Conservation (phyloP, 352 stramenopile genomes). For the Pythium volutum region DNA sequence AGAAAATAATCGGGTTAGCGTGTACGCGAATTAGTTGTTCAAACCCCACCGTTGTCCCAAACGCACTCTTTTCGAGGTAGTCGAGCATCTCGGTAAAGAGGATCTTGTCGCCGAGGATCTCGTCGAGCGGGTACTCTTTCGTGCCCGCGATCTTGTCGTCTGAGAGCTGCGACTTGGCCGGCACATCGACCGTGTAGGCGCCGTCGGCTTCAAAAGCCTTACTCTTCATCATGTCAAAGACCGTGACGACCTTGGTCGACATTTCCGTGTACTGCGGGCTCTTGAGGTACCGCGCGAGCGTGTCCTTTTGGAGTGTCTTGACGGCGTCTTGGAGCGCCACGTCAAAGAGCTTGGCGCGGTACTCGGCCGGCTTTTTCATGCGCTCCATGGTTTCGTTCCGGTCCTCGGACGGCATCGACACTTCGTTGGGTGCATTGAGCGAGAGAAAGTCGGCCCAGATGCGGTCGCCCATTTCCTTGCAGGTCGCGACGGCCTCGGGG, state of each 20-base stretch:
- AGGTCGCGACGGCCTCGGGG: slow-evolving; percentile 71
- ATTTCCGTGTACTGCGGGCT: slow-evolving; percentile 78
- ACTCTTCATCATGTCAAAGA: slow-evolving; percentile 61
- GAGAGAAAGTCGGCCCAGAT: slow-evolving; percentile 85
- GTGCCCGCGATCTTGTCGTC: slow-evolving; percentile 50
- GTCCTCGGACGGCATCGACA: slow-evolving; percentile 77
- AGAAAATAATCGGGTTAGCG: background rate
- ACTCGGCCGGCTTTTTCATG: slow-evolving; percentile 80
- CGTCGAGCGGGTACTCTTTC: slow-evolving; percentile 71
- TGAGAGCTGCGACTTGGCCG: slow-evolving; percentile 45
- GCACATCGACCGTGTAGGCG: slow-evolving; percentile 66
- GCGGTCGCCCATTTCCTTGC: slow-evolving; percentile 80
- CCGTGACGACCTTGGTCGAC: slow-evolving; percentile 45
- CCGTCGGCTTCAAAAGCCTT: slow-evolving; percentile 64
- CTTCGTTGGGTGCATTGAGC: slow-evolving; percentile 81
- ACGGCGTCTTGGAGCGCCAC: slow-evolving; percentile 80
- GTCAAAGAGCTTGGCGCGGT: slow-evolving; percentile 76
- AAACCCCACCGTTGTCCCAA: no score
- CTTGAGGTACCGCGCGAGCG: slow-evolving; percentile 76
- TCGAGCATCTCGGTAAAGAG: slow-evolving; percentile 82
- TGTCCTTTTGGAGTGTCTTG: slow-evolving; percentile 83
- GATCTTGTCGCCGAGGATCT: slow-evolving; percentile 80
- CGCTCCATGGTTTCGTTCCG: slow-evolving; percentile 76
- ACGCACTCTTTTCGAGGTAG: slow-evolving; percentile 82
- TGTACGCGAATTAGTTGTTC: background rate